Evolutionary conservation across 805 yeast species (phyloP).

Genomic region (Candida ficus): DNA sequence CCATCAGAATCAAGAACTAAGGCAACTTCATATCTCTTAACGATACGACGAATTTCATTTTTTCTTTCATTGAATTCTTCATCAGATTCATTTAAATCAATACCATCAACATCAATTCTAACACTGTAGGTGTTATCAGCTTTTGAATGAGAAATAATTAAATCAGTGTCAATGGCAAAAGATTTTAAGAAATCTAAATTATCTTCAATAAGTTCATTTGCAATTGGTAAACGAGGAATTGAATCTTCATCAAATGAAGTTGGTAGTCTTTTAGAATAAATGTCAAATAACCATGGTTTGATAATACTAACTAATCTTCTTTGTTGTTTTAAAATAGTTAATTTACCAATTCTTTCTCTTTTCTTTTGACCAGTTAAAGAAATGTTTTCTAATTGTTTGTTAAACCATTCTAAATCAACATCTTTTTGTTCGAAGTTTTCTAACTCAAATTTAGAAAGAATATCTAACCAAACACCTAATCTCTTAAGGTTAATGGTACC

Average conservation of each 20-base stretch:
- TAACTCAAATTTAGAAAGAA: conserved; percentile 72
- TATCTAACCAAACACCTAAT: conserved; percentile 69
- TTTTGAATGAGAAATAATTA: conserved; percentile 59
- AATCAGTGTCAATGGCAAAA: conserved; percentile 62
- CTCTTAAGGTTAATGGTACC: conserved; percentile 78
- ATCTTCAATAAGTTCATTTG: conserved; percentile 32
- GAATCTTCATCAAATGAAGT: conserved; percentile 21
- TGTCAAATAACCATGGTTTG: conserved; percentile 42
- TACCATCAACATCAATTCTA: conserved; percentile 68
- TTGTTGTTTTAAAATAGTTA: conserved; percentile 65
- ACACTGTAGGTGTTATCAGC: conserved; percentile 52
- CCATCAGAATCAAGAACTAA: conserved; percentile 51
- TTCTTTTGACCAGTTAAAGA: conserved; percentile 68
- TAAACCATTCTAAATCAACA: conserved; percentile 88
- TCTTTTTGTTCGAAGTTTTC: conserved; percentile 82
- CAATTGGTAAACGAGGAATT: conserved; percentile 42
- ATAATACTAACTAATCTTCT: conserved; percentile 59
- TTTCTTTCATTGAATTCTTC: conserved; percentile 58
- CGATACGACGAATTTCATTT: conserved; percentile 42
- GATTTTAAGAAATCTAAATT: conserved; percentile 58
- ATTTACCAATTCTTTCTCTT: conserved; percentile 60
- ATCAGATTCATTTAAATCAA: conserved; percentile 59
- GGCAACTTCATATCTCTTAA: conserved; percentile 64
- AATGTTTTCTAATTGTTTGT: conserved; percentile 73
- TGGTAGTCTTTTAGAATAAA: conserved; percentile 27